phyloP scores from a whole-genome alignment of 2,329 filamentous ascomycete species.

The Colletotrichum scovillei region DNA sequence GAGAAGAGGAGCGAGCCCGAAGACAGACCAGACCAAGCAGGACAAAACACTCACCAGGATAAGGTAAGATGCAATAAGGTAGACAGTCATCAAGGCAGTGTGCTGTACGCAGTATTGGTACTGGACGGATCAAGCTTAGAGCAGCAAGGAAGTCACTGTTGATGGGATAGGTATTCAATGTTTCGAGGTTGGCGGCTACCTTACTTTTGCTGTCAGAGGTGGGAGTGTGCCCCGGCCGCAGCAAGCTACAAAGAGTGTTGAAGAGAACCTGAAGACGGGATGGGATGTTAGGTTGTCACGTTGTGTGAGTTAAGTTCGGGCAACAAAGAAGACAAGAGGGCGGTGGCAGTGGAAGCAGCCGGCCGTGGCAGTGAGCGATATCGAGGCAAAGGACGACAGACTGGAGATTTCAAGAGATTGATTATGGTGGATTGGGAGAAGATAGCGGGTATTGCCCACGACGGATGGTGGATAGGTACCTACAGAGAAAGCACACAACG shows the following conservation, averaged over 20 bases:
- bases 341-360: neutral
- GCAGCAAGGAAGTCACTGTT: neutral
- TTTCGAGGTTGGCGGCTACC: too few species aligned
- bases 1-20: neutral
- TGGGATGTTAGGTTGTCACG: too few species aligned
- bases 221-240: neutral
- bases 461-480: neutral
- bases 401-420: conserved; percentile 21
- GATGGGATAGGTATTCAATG: neutral
- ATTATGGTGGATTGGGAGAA: conserved; percentile 1
- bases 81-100: neutral
- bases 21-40: neutral
- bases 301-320: neutral
- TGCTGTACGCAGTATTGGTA: neutral
- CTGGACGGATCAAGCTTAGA: neutral
- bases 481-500: neutral
- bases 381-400: conserved; percentile 6
- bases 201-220: neutral
- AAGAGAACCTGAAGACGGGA: neutral
- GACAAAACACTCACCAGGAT: conserved; percentile 8
- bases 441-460: neutral
- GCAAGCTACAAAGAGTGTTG: neutral
- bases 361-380: neutral
- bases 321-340: conserved; percentile 2
- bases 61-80: neutral